Evolutionary conservation across 768 basidiomycete species (phyloP).

Genomic region (Hysterangium stoloniferum): DNA sequence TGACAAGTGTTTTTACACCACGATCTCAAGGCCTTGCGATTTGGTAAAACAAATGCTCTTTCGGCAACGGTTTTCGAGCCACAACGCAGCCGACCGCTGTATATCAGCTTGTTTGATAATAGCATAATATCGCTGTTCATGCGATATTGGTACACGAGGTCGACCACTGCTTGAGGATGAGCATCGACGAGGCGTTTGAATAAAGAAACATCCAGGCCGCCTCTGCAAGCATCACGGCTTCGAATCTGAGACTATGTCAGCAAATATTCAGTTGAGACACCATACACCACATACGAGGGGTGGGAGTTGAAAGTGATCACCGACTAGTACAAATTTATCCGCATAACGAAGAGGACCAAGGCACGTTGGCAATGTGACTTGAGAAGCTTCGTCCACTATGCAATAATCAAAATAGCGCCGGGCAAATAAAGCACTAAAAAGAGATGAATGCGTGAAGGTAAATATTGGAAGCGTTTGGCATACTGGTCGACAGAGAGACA

Average conservation of each 20-base stretch:
- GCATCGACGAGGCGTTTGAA: slow-evolving; percentile 86
- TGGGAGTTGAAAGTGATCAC: slow-evolving; percentile 95
- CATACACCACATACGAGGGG: slow-evolving; percentile 56
- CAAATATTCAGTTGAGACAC: not conserved
- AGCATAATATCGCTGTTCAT: slow-evolving; percentile 98
- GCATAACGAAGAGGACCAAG: slow-evolving; percentile 89
- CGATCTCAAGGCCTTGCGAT: slow-evolving; percentile 44
- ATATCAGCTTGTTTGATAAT: slow-evolving; percentile 82
- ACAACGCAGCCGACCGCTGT: slow-evolving; percentile 67
- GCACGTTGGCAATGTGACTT: slow-evolving; percentile 93
- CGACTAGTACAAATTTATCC: slow-evolving; percentile 87
- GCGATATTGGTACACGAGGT: slow-evolving; percentile 84
- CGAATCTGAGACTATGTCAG: slow-evolving; percentile 53
- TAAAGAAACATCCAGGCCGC: slow-evolving; percentile 82
- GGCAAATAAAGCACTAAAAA: slow-evolving; percentile 70
- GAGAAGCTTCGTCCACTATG: slow-evolving; percentile 97
- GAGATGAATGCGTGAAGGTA: slow-evolving; percentile 4
- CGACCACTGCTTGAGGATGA: slow-evolving; percentile 78
- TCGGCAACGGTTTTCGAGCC: slow-evolving; percentile 68
- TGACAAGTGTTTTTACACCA: slow-evolving; percentile 20
- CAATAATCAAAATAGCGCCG: slow-evolving; percentile 89
- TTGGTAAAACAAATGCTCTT: slow-evolving; percentile 46
- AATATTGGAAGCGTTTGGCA: slow-evolving; percentile 24
- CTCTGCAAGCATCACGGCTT: slow-evolving; percentile 67
- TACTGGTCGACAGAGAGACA: slow-evolving; percentile 93